phyloP scores from a whole-genome alignment of 257 asterid genomes.

The Solanum dulcamara region DNA sequence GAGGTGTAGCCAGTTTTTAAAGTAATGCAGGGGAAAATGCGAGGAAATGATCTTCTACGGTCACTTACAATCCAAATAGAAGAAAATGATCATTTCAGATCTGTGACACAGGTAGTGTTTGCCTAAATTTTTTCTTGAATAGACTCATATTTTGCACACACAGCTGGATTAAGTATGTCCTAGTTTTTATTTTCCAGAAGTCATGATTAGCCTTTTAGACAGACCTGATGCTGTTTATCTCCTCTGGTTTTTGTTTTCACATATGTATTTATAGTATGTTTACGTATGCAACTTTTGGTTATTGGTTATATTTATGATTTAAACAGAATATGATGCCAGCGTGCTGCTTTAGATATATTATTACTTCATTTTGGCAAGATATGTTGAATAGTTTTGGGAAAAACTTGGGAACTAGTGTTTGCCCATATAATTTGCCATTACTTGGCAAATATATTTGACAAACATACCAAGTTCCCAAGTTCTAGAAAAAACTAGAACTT shows the following conservation, averaged over 20 bases:
- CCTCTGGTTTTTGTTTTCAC: not conserved
- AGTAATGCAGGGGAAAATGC: not conserved
- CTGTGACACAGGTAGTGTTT: not conserved
- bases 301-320: not conserved
- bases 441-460: no score
- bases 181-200: not conserved
- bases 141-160: not conserved
- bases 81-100: not conserved
- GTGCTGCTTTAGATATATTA: not conserved
- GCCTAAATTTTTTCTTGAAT: not conserved
- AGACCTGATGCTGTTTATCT: not conserved
- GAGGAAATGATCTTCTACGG: not conserved
- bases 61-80: no score
- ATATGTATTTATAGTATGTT: not conserved
- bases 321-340: not conserved
- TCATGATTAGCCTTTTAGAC: not conserved
- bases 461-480: no score
- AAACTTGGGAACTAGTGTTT: no score
- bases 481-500: no score
- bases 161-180: not conserved
- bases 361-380: not conserved
- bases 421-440: no score
- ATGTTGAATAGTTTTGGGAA: no score
- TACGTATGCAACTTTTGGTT: not conserved
- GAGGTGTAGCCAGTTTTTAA: not conserved